Evolutionary conservation across 1,284 basidiomycete genomes (phyloP), one percentile per base, ranked within the genome.

Genomic region (Cryptococcus sp.): DNA sequence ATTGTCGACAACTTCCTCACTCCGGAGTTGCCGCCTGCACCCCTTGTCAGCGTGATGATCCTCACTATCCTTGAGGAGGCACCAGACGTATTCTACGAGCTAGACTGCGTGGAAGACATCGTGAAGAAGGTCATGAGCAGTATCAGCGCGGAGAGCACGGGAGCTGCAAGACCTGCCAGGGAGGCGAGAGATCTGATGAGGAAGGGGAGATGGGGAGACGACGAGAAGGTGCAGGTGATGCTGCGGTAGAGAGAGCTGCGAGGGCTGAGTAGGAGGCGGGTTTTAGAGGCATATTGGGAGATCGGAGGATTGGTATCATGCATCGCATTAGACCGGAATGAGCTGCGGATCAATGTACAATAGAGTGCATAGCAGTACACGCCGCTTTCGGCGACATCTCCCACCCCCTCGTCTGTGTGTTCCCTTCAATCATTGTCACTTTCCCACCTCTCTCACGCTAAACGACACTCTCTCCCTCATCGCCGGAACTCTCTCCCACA

Each of bases 141-240:
- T 67, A 82, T 85, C 3, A 82, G 80, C 1, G 85, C 82, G 57
- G 89, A 92, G 55, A 83, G 83, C 43, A 85, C 88, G 2, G 50
- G 42, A n/a, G 85, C 94, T 49, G 82, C 88, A 16, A 81, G 91
- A 47, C 91, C 91, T 0, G 89, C 91, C 12, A 80, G 93, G 48
- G 91, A 96, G 69, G 86, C 91, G 4, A 82, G 85, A 63, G 92
- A 96, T 51, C 63, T 88, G 43, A 74, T 97, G 50, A 87, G 80
- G 66, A 76, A 71, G 40, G 61, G 63, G 44, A 59, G 53, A 28
- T 56, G 46, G 15, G 54, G 56, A 3, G 56, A 56, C 37, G 59
- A 60, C 47, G 59, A 53, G 18, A 50, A 48, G 45, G 56, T 55
- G 18, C 56, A 58, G 47, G 53, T 44, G 42, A 9, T 58, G 28